Evolutionary conservation across 495 filamentous ascomycete species (phyloP).

Genomic region (Clavariopsis aquatica): DNA sequence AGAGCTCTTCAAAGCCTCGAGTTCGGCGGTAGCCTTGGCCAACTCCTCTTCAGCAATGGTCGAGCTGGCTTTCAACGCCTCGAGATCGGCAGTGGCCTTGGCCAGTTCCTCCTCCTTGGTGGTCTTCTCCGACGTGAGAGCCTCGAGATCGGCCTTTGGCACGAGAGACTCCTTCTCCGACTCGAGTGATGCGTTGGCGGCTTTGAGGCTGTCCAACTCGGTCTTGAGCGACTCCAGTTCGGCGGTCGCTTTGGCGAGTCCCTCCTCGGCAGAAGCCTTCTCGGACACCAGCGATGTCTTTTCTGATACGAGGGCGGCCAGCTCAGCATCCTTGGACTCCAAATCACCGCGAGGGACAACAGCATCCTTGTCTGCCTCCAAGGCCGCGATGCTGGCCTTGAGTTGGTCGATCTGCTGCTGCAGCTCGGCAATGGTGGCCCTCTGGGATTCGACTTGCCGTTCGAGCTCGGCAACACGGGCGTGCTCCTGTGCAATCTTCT

Average conservation of each 20-base stretch:
- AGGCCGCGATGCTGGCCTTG: neutral
- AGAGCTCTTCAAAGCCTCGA: slow-evolving; percentile 11
- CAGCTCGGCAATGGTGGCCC: slow-evolving; percentile 6
- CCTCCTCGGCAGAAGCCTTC: neutral
- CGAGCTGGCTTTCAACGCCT: neutral
- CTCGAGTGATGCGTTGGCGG: neutral
- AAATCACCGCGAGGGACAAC: slow-evolving; percentile 10
- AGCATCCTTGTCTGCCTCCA: slow-evolving; percentile 4
- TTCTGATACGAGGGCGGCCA: neutral
- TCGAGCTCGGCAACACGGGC: slow-evolving; percentile 10
- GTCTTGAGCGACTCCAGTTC: neutral
- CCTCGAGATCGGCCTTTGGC: slow-evolving; percentile 4
- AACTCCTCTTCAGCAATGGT: neutral
- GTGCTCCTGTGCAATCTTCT: neutral
- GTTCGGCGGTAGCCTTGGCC: slow-evolving; percentile 7
- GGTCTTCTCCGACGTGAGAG: slow-evolving; percentile 8
- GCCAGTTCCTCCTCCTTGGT: slow-evolving; percentile 3
- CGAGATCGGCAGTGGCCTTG: slow-evolving; percentile 6
- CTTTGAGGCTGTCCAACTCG: neutral
- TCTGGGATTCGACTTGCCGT: slow-evolving; percentile 4
- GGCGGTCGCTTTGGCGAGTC: slow-evolving; percentile 5
- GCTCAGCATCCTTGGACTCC: neutral
- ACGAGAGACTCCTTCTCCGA: slow-evolving; percentile 4
- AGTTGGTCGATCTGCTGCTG: slow-evolving; percentile 4
- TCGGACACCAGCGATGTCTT: neutral